phyloP scores from a whole-genome alignment of 2,329 filamentous ascomycete species.

The Penicillium nordicum region DNA sequence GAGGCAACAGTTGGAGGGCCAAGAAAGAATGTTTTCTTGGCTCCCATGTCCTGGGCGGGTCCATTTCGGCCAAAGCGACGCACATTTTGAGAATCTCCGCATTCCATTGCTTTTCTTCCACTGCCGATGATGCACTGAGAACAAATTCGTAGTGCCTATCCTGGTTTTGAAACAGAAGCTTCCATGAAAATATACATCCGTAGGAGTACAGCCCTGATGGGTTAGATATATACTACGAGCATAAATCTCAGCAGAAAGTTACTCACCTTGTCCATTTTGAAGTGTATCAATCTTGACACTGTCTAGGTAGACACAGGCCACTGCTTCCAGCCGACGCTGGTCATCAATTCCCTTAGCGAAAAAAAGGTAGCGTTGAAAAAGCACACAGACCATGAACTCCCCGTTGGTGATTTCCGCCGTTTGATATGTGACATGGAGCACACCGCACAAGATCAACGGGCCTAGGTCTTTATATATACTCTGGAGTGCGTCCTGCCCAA shows the following conservation, averaged over 20 bases:
- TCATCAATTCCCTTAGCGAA: constrained; percentile 65
- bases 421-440: constrained; percentile 79
- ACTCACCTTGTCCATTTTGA: constrained; percentile 35
- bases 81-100: constrained; percentile 58
- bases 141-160: constrained; percentile 79
- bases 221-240: background rate
- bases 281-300: constrained; percentile 38
- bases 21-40: constrained; percentile 42
- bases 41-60: constrained; percentile 41
- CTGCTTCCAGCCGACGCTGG: constrained; percentile 67
- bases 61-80: constrained; percentile 49
- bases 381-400: constrained; percentile 76
- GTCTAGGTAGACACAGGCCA: constrained; percentile 67
- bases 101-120: constrained; percentile 79
- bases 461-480: constrained; percentile 76
- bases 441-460: constrained; percentile 75
- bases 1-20: constrained; percentile 65
- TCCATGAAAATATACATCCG: constrained; percentile 85
- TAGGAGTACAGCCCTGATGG: constrained; percentile 76
- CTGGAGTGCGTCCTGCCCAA: constrained; percentile 29
- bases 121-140: constrained; percentile 76
- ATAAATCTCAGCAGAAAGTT: constrained; percentile 13
- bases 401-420: constrained; percentile 65
- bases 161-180: constrained; percentile 75
- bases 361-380: constrained; percentile 79